Evolutionary conservation across 73 alveolate genomes (phyloP), one percentile per base, ranked within the genome.

Genomic region (Paramecium sonneborni): DNA sequence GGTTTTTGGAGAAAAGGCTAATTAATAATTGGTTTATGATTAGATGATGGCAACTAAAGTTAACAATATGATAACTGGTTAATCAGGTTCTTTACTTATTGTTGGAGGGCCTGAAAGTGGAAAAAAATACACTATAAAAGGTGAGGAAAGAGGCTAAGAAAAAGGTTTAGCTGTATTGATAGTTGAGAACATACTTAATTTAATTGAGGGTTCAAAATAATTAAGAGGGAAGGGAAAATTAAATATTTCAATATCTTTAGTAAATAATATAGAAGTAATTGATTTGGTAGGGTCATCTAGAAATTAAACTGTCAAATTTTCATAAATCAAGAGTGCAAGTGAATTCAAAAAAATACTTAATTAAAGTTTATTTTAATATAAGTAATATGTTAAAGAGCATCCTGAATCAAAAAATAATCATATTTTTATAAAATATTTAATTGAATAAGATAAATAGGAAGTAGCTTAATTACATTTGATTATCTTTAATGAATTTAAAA

Each of bases 1-100:
- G 26, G 86, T 70, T 28, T 70, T 70, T 70, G 57, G 86, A 9
- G 86, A 35, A 70, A 58, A 58, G 82, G 57, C 86, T 14, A 32
- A n/a, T 32, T 28, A 70, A 32, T 14, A 35, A n/a, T 15, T 15
- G 12, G 18, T 70, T 32, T 70, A 70, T 70, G 86, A 70, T 70
- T 20, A 11, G 6, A 57, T 70, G 26, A 21, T 43, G 28, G 26
- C 58, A 9, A 11, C 26, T 12, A 70, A 70, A 70, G 37, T 70
- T 14, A 70, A 28, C 34, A 11, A 12, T 12, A 2, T n/a, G 12
- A 32, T 70, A 2, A 70, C 26, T 70, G 86, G 86, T 1, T 10
- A 32, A 14, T 70, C 46, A 12, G 57, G 38, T 11, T 21, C 58
- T 12, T 28, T 32, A 21, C 26, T 70, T 4, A 28, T 70, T 10